Base-by-base conservation (phyloP, 2,329 filamentous ascomycete species). In the Setomelanomma holmii region DNA sequence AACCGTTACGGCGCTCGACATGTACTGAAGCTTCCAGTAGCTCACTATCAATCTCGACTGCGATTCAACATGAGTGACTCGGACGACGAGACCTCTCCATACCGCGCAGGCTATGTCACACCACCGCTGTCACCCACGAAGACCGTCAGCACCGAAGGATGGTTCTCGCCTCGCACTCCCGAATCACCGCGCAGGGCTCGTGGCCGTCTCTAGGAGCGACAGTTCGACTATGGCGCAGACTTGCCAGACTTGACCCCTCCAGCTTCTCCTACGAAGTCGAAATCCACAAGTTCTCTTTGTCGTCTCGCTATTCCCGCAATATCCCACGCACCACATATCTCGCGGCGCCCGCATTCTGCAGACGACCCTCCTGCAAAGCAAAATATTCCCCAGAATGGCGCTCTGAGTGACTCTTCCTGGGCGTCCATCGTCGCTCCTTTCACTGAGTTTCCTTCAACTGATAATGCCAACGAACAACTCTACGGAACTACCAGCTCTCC, bases 71-170 rank as follows among this genome's bases (percentile, higher is more conserved):
- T 74, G 71, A 55, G 59, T 49, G 51, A 55, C 33, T 55, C 53
- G 44, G 62, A 65, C 6, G 54, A 66, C 45, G 61, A 60, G 17
- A 20, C 49, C n/a, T 45, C 48, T 38, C 36, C 42, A 5, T 61
- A 45, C 24, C 46, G 49, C 8, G 57, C 55, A 21, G 63, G 64
- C 27, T 68, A 63, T 36, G 48, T 56, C 16, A 73, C 70, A 22
- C 72, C 70, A 17, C 71, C 69, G 8, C 51, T 72, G n/a, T 74
- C 72, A 40, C 71, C 71, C 22, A 64, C 66, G 27, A 74, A 73
- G 51, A 71, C 66, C 14, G 53, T 64, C 53, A 72, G 69, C 53
- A 74, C 67, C 33, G 64, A 63, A 24, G 68, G 54, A 50, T 71
- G 66, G 65, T 45, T 55, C 12, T 71, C 71, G 16, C 68, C 69